Conservation (phyloP, 2,329 filamentous ascomycete species). For the Trichoderma sp. region DNA sequence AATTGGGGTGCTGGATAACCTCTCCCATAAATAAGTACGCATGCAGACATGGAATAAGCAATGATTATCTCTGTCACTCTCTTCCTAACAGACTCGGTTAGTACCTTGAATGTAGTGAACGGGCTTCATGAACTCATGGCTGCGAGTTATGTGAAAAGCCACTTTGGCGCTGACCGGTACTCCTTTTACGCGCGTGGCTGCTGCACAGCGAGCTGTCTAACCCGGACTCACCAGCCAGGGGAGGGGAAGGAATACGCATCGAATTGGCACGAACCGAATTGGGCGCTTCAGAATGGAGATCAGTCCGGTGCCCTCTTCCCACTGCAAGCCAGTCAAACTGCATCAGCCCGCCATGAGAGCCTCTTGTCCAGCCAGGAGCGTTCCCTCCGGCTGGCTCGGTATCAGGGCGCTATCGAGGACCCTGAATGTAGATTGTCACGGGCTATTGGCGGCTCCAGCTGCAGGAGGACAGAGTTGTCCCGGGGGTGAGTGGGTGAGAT, state of each 20-base stretch:
- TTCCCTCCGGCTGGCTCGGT: conserved; percentile 7
- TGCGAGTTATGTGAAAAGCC: background rate
- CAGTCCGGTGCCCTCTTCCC: background rate
- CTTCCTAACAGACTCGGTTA: background rate
- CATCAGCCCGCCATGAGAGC: background rate
- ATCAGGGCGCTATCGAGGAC: background rate
- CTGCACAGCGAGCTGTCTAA: background rate
- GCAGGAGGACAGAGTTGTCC: background rate
- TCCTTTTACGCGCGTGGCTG: background rate
- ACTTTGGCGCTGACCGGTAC: background rate
- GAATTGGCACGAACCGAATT: background rate
- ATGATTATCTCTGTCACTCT: background rate
- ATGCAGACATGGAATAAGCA: background rate
- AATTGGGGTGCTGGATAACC: no score
- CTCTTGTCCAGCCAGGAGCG: background rate
- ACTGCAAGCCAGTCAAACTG: background rate
- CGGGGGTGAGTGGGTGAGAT: background rate
- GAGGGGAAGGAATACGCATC: background rate
- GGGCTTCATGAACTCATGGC: background rate
- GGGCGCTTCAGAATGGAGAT: background rate
- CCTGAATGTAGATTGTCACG: background rate
- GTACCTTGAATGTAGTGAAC: background rate
- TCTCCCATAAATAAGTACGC: background rate
- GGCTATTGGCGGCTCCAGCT: background rate
- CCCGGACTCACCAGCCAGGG: background rate